Base-by-base conservation (phyloP, 23 red algal genomes). In the Gracilariopsis chorda region DNA sequence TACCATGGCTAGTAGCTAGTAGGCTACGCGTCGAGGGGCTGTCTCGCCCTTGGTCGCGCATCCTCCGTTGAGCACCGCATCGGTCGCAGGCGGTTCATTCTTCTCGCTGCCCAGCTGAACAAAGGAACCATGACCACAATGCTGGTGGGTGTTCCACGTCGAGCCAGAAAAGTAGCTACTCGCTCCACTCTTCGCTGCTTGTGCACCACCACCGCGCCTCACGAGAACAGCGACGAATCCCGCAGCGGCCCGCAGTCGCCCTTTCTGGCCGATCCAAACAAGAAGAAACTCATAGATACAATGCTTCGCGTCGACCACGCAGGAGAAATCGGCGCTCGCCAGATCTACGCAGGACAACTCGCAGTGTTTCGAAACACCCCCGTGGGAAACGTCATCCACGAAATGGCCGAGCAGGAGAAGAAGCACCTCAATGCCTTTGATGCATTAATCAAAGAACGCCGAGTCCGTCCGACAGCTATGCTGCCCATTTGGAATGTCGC, bases 241-340 rank as follows among this genome's bases (percentile, higher is more conserved):
- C 32, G 16, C 1, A 16, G 17, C 7, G 3, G 13, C 0, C 41
- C 33, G 35, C 62, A 40, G 21, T 88, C 83, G 14, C 83, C 83
- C 13, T 64, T 88, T 62, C 53, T 88, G 4, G 63, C 83, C 40
- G 83, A 88, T 75, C 65, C 41, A 30, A 24, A 45, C 12, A 88
- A 88, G 53, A 92, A 92, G 88, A 83, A 34, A 25, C 75, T 95
- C n/a, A 78, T 95, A 35, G 96, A 95, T 36, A 42, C 65, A 36
- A 98, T 98, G 92, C 41, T 98, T 56, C 88, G 96, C 23, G 92
- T 98, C 32, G 89, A 98, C 64, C 93, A 98, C 74, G 96, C 96
- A 7, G 96, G 96, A 17, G 96, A 98, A 89, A 63, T 98, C 37
- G 96, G 96, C 47, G 96, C 96, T 16, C 88, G 96, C 9, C 92